Conservation (phyloP, 2,329 filamentous ascomycete species). For the Dactylellina parvicollis region DNA sequence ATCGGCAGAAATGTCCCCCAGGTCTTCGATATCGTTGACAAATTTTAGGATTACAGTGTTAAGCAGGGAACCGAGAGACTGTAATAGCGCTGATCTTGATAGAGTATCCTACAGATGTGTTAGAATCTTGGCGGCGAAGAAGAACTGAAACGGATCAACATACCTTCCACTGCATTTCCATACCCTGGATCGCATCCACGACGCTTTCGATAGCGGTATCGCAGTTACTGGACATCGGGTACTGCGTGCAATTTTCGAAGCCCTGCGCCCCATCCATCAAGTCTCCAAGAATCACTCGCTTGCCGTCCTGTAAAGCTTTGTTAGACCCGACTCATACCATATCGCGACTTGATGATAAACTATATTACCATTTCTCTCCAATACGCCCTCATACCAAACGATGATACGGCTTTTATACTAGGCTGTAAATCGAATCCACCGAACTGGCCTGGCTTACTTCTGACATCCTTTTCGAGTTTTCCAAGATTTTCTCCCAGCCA, state of each 20-base stretch:
- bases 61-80: slow-evolving; percentile 56
- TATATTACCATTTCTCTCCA: slow-evolving; percentile 53
- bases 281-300: slow-evolving; percentile 54
- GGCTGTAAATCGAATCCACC: slow-evolving; percentile 28
- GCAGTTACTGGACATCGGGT: slow-evolving; percentile 56
- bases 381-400: slow-evolving; percentile 55
- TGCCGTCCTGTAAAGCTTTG: slow-evolving; percentile 24
- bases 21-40: slow-evolving; percentile 57
- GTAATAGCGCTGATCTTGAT: slow-evolving; percentile 55
- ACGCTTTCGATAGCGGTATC: slow-evolving; percentile 69
- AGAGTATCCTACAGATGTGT: slow-evolving; percentile 43
- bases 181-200: slow-evolving; percentile 66
- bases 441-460: slow-evolving; percentile 15
- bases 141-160: background rate
- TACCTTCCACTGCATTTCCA: slow-evolving; percentile 60
- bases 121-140: background rate
- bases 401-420: slow-evolving; percentile 45
- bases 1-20: slow-evolving; percentile 56
- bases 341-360: too few relatives aligned
- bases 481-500: slow-evolving; percentile 69
- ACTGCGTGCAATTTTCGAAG: slow-evolving; percentile 56
- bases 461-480: slow-evolving; percentile 40
- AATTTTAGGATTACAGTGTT: slow-evolving; percentile 56
- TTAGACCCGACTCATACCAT: too few relatives aligned
- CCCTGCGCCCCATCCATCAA: slow-evolving; percentile 57